phyloP scores from a whole-genome alignment of 371 early-diverging fungal species.

The Syncephalastrum contaminatum region DNA sequence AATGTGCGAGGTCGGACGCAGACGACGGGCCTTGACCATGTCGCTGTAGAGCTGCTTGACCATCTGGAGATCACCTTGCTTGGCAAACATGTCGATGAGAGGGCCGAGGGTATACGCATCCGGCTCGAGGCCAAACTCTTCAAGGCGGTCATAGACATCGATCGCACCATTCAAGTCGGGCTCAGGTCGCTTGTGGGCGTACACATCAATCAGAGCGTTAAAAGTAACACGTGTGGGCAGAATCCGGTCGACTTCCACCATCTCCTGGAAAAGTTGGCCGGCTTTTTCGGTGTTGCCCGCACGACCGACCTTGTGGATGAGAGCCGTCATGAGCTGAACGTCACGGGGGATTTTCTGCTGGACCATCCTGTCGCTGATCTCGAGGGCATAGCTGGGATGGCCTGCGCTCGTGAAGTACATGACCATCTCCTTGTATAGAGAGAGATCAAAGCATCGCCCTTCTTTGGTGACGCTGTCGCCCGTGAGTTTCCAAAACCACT shows the following conservation, averaged over 20 bases:
- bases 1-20: constrained; percentile 28
- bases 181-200: constrained; percentile 38
- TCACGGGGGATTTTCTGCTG: constrained; percentile 29
- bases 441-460: constrained; percentile 15
- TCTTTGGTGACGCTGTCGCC: constrained; percentile 22
- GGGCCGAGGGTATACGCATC: constrained; percentile 36
- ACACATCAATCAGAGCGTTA: constrained; percentile 50
- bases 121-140: constrained; percentile 26
- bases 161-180: constrained; percentile 33
- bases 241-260: constrained; percentile 18
- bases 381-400: constrained; percentile 35
- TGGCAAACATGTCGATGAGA: constrained; percentile 45
- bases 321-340: constrained; percentile 32
- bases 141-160: constrained; percentile 25
- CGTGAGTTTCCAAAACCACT: constrained; percentile 36
- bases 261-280: constrained; percentile 35
- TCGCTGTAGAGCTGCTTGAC: constrained; percentile 26
- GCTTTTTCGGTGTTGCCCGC: constrained; percentile 31
- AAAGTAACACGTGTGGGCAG: constrained; percentile 41
- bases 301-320: constrained; percentile 51
- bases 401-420: constrained; percentile 42
- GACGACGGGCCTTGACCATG: constrained; percentile 20
- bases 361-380: constrained; percentile 41
- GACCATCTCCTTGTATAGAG: constrained; percentile 30
- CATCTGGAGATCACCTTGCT: constrained; percentile 29